These are phyloP conservation scores for Ustilago esculenta DNA, from an alignment of 1,284 basidiomycete genomes.

Conservation along the genomic window DNA sequence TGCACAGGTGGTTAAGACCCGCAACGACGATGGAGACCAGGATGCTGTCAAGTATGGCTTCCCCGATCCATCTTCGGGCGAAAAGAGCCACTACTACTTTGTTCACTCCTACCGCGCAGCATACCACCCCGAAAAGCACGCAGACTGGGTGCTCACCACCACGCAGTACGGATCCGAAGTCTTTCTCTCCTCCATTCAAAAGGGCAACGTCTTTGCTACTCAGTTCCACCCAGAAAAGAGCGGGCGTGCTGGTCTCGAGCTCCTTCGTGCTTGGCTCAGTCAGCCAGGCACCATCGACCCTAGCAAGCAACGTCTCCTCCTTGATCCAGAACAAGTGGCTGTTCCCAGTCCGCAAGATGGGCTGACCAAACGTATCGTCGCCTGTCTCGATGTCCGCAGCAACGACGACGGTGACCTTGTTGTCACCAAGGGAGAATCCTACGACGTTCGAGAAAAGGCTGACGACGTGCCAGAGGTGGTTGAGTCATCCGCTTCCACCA, in stretches of 20 bases:
- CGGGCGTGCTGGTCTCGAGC: slow-evolving; percentile 84
- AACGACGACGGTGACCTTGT: slow-evolving; percentile 97
- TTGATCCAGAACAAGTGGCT: slow-evolving; percentile 49
- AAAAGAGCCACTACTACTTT: slow-evolving; percentile 82
- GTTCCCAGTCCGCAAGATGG: slow-evolving; percentile 66
- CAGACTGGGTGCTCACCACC: slow-evolving; percentile 81
- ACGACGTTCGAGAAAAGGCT: slow-evolving; percentile 86
- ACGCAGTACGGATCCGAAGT: slow-evolving; percentile 92
- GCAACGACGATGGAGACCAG: slow-evolving; percentile 27
- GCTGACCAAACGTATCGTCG: slow-evolving; percentile 90
- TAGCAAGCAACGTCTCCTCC: slow-evolving; percentile 39
- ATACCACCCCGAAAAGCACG: slow-evolving; percentile 68
- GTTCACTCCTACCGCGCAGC: slow-evolving; percentile 93
- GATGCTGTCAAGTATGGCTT: slow-evolving; percentile 50
- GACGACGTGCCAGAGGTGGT: slow-evolving; percentile 2
- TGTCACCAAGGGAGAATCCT: slow-evolving; percentile 99
- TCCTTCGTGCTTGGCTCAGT: slow-evolving; percentile 85
- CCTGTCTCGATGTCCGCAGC: slow-evolving; percentile 95
- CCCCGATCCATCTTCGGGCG: slow-evolving; percentile 63
- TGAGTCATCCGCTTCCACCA: slow-evolving; percentile 9
- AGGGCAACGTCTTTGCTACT: slow-evolving; percentile 87
- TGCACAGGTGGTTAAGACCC: slow-evolving; percentile 67
- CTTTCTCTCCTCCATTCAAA: slow-evolving; percentile 87
- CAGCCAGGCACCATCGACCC: slow-evolving; percentile 64
- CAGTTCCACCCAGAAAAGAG: slow-evolving; percentile 99